Conservation (phyloP, 805 yeast species). For the Candida corydali region DNA sequence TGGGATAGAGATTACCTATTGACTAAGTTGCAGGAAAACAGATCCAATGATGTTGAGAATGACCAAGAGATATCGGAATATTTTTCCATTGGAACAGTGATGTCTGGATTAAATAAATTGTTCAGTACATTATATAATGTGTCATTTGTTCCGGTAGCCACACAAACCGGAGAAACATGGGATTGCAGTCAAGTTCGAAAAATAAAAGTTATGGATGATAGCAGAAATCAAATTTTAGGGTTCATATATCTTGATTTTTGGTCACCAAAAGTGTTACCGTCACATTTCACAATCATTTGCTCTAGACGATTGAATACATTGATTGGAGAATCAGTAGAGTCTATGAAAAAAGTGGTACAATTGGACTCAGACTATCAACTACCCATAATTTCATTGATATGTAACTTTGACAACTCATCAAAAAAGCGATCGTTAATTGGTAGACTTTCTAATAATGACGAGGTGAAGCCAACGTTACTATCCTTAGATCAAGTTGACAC, state of each 20-base stretch:
- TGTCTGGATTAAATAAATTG: conserved; percentile 74
- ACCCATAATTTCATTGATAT: conserved; percentile 85
- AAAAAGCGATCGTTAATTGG: conserved; percentile 16
- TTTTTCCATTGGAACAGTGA: conserved; percentile 81
- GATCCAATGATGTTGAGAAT: conserved; percentile 20
- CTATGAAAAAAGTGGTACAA: conserved; percentile 24
- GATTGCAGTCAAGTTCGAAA: conserved; percentile 71
- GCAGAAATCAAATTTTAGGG: conserved; percentile 57
- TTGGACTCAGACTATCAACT: conserved; percentile 59
- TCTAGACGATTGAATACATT: conserved; percentile 71
- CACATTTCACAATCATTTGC: conserved; percentile 94
- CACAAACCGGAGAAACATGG: conserved; percentile 81
- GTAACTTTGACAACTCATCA: conserved; percentile 54
- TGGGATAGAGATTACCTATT: conserved; percentile 85
- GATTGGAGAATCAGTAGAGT: conserved; percentile 23
- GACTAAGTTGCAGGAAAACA: conserved; percentile 15
- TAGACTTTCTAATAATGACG: conserved; percentile 22
- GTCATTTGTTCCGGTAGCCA: conserved; percentile 60
- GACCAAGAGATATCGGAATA: conserved; percentile 56
- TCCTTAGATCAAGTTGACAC: conserved; percentile 84
- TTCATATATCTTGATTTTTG: conserved; percentile 85
- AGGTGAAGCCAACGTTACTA: conserved; percentile 47
- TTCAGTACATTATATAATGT: conserved; percentile 75
- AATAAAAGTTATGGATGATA: conserved; percentile 59
- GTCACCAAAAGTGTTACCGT: conserved; percentile 76